Conservation (phyloP, 2,329 filamentous ascomycete species). For the Cladobotryum protrusum region DNA sequence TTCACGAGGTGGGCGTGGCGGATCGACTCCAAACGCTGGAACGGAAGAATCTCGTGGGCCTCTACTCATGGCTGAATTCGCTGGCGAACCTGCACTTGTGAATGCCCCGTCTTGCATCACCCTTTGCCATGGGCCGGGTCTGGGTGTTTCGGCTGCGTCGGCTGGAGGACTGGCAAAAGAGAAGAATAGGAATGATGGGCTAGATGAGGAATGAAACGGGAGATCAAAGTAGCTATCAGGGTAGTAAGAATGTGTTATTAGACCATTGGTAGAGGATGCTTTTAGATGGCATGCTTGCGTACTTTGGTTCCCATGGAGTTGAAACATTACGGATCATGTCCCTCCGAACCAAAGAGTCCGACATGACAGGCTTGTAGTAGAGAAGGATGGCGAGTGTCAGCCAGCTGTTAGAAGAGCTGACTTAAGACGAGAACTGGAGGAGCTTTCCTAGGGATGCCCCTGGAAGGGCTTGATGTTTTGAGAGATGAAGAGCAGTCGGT, state of each 20-base stretch:
- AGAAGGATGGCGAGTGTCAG: too few species aligned
- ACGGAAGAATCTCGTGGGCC: slow-evolving; percentile 8
- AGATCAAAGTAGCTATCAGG: slow-evolving; percentile 28
- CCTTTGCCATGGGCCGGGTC: slow-evolving; percentile 1
- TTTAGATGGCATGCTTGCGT: neutral
- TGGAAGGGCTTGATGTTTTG: too few species aligned
- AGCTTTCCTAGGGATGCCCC: too few species aligned
- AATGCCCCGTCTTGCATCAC: slow-evolving; percentile 12
- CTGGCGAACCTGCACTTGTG: slow-evolving; percentile 4
- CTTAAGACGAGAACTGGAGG: too few species aligned
- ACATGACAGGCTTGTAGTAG: slow-evolving; percentile 14
- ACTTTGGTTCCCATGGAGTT: slow-evolving; percentile 20
- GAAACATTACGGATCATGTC: slow-evolving; percentile 2
- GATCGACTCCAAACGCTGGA: slow-evolving; percentile 36
- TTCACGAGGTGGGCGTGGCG: slow-evolving; percentile 47
- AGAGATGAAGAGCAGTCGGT: too few species aligned
- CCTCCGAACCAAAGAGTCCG: slow-evolving; percentile 9
- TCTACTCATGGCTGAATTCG: neutral
- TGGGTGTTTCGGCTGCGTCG: slow-evolving; percentile 1
- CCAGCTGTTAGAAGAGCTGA: too few species aligned
- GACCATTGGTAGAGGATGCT: neutral
- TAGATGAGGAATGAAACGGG: slow-evolving; percentile 13
- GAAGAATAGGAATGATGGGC: slow-evolving; percentile 16
- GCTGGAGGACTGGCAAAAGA: slow-evolving; percentile 10
- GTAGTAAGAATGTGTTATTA: slow-evolving; percentile 2